These are phyloP conservation scores for Globisporangium mamillatum DNA, from an alignment of 352 stramenopile genomes.

Conservation along the genomic window DNA sequence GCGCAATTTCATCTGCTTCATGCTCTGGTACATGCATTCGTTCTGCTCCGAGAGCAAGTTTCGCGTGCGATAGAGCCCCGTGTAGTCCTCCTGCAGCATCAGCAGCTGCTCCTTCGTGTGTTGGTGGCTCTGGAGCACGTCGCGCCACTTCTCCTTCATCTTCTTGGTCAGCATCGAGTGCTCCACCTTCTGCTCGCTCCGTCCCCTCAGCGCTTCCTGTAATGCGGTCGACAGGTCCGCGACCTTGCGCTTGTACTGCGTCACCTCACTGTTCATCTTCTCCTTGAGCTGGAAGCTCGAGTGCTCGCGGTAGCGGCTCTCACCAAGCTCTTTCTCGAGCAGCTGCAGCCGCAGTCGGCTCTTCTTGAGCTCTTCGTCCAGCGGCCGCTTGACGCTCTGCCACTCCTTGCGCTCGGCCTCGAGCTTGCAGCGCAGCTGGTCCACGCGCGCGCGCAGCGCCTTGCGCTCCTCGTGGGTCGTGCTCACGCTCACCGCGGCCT, in stretches of 20 bases:
- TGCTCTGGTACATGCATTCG: constrained; percentile 38
- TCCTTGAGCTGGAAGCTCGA: constrained; percentile 69
- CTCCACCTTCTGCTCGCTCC: constrained; percentile 49
- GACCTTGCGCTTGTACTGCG: constrained; percentile 56
- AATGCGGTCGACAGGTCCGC: constrained; percentile 46
- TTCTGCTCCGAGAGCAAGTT: constrained; percentile 40
- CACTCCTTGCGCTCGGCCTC: constrained; percentile 72
- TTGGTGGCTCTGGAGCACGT: constrained; percentile 37
- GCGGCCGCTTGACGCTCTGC: constrained; percentile 42
- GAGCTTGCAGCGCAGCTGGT: constrained; percentile 63
- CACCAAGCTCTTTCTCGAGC: constrained; percentile 66
- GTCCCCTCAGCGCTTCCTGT: constrained; percentile 39
- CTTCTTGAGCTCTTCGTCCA: constrained; percentile 60
- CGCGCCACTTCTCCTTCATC: constrained; percentile 72
- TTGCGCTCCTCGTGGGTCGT: constrained; percentile 70
- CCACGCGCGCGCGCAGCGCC: constrained; percentile 56
- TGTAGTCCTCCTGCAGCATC: constrained; percentile 76
- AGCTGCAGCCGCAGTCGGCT: constrained; percentile 41
- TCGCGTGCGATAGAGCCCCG: constrained; percentile 52
- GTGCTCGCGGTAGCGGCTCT: constrained; percentile 58
- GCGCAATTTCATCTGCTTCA: constrained; percentile 41
- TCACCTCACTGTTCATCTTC: constrained; percentile 52
- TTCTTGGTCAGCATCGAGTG: constrained; percentile 39
- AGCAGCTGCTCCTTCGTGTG: constrained; percentile 53
- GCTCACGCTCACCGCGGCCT: constrained; percentile 48